phyloP scores from a whole-genome alignment of 306 rosid species.

The Sicyos edulis region DNA sequence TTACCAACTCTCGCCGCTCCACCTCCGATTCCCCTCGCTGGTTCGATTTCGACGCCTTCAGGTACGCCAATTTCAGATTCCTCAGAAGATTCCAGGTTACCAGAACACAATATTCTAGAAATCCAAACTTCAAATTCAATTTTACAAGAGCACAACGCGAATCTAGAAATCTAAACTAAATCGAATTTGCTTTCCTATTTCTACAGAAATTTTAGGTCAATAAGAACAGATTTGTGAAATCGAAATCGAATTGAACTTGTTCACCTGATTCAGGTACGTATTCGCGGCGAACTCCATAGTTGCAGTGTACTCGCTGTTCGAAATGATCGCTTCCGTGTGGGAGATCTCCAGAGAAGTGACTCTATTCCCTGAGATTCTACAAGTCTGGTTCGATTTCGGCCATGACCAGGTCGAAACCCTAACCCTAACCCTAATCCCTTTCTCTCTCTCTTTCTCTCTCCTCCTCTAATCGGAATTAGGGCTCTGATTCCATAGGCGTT shows the following conservation, averaged over 20 bases:
- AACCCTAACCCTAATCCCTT: not conserved
- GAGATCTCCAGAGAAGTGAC: constrained; percentile 80
- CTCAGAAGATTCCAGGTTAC: constrained; percentile 7
- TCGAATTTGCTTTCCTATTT: no score
- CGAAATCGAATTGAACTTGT: not conserved
- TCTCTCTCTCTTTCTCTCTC: not conserved
- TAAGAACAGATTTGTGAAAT: no score
- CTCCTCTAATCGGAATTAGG: not conserved
- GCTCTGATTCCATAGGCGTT: constrained; percentile 54
- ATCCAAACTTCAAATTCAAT: no score
- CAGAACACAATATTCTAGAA: not conserved
- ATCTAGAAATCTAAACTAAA: no score
- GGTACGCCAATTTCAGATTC: constrained; percentile 32
- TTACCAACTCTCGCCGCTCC: constrained; percentile 57
- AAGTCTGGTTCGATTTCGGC: constrained; percentile 97
- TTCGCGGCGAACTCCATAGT: constrained; percentile 83
- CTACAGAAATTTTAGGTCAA: no score
- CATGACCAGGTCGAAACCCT: constrained; percentile 79
- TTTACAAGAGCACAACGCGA: no score
- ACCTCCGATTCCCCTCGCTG: constrained; percentile 60
- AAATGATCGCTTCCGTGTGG: constrained; percentile 85
- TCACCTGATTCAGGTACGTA: constrained; percentile 45
- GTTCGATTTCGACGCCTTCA: constrained; percentile 86
- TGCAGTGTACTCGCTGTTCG: constrained; percentile 71
- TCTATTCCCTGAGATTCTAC: constrained; percentile 71